Conservation (phyloP, 306 rosid species). For the Calophaca sinica region DNA sequence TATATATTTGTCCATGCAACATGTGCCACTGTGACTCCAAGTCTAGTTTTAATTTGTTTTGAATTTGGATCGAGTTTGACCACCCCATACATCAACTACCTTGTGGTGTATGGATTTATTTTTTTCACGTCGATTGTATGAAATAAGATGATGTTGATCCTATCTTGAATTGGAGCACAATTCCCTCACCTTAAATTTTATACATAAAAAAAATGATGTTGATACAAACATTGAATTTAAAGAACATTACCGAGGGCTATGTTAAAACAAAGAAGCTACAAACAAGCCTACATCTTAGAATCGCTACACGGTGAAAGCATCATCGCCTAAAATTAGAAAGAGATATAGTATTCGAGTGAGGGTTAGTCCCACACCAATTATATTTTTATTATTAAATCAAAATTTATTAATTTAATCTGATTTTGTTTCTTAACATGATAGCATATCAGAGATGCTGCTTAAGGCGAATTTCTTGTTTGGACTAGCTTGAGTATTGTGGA, state of each 20-base stretch:
- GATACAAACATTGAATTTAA: background rate
- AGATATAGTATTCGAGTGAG: background rate
- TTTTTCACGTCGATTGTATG: background rate
- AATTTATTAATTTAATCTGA: background rate
- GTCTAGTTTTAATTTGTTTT: too few species aligned
- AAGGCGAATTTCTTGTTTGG: background rate
- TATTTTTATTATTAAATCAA: conserved; percentile 8
- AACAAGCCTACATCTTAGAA: background rate
- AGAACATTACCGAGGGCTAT: background rate
- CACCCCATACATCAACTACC: too few species aligned
- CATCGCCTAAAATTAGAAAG: background rate
- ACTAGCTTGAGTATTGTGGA: conserved; percentile 21
- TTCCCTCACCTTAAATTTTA: too few species aligned
- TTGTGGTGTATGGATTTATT: too few species aligned
- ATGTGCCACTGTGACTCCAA: too few species aligned
- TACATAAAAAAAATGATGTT: too few species aligned
- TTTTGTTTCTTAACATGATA: conserved; percentile 14
- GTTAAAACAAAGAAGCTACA: background rate
- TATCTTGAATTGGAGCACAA: too few species aligned
- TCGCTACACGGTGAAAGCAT: background rate
- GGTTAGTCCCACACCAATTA: background rate
- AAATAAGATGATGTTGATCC: background rate
- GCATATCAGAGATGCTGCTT: conserved; percentile 18
- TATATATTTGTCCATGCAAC: too few species aligned
- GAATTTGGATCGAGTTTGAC: too few species aligned